phyloP scores from a whole-genome alignment of 2,329 filamentous ascomycete genomes.

The Sporothrix variecibatus region DNA sequence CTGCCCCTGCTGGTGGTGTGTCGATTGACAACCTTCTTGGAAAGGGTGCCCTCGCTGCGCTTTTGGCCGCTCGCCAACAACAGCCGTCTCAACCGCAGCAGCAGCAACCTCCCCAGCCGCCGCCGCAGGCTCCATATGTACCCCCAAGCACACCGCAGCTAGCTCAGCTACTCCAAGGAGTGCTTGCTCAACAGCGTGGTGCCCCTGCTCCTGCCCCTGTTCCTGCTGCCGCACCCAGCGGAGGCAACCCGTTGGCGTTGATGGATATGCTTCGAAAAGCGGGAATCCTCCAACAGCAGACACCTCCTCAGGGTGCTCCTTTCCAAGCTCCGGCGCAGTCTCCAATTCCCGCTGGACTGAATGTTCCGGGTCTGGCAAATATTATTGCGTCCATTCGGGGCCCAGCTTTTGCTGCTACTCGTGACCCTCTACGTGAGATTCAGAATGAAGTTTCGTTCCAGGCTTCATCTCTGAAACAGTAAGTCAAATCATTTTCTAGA shows the following conservation, averaged over 20 bases:
- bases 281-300: constrained; percentile 55
- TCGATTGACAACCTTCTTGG: constrained; percentile 63
- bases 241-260: constrained; percentile 54
- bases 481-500: constrained; percentile 37
- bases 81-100: constrained; percentile 35
- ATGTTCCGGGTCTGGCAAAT: constrained; percentile 37
- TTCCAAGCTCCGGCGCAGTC: background rate
- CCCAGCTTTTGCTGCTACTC: constrained; percentile 26
- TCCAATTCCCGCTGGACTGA: constrained; percentile 35
- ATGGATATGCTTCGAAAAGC: constrained; percentile 68
- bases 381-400: constrained; percentile 33
- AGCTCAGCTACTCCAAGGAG: constrained; percentile 2
- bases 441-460: constrained; percentile 60
- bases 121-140: constrained; percentile 43
- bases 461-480: constrained; percentile 72
- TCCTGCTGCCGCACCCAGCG: background rate
- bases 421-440: constrained; percentile 33
- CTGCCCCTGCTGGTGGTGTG: constrained; percentile 36
- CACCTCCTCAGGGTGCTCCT: constrained; percentile 37
- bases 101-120: constrained; percentile 45
- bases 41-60: constrained; percentile 59
- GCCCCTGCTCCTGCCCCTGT: background rate
- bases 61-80: constrained; percentile 53
- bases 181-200: constrained; percentile 3
- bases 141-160: constrained; percentile 1